Base-by-base conservation (phyloP, 2,329 filamentous ascomycete genomes). In the Curvularia verruculosa region DNA sequence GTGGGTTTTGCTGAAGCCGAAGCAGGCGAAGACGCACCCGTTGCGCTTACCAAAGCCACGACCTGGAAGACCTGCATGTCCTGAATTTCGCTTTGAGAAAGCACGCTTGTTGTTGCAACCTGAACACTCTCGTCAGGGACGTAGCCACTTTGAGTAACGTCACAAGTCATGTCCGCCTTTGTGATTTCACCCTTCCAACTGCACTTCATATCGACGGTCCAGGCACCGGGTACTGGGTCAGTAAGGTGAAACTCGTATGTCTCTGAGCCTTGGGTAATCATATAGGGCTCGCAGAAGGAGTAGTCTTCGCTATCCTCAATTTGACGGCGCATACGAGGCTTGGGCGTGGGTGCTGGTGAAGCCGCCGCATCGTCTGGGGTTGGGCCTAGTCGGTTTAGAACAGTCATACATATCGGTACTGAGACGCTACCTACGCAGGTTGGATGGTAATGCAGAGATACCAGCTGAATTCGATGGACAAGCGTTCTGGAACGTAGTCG, bases 131-230 rank as follows among this genome's bases (percentile, higher is more conserved):
- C 19, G 5, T 13, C 19, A 3, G 31, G 40, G 8, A 64, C 46
- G 19, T 34, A 54, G 18, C 65, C 68, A 24, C 51, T 56, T 19
- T 60, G 56, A 13, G 57, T 59, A 19, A 39, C 60, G 1, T 64
- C 64, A 31, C 69, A 71, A 5, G 68, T 71, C 10, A 68, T 13
- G 36, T 68, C 65, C 3, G 67, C 68, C 13, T 61, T 44, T n/a
- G 56, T 64, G 21, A 65, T 29, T 10, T 57, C 59, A 13, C 67
- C 68, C 34, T 64, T 50, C 63, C 66, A 71, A 5, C 57, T 65
- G 51, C 70, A 71, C 21, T 58, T 60, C 21, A 59, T 40, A 23
- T 70, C 63, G 12, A 61, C 19, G 6, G 64, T 70, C 60, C 62
- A 67, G 2, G 41, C 60, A 13, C 63, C 66, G 7, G 61, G 52